These are phyloP conservation scores for Backusella luteola DNA, from an alignment of 192 early-diverging fungal genomes.

Conservation along the genomic window DNA sequence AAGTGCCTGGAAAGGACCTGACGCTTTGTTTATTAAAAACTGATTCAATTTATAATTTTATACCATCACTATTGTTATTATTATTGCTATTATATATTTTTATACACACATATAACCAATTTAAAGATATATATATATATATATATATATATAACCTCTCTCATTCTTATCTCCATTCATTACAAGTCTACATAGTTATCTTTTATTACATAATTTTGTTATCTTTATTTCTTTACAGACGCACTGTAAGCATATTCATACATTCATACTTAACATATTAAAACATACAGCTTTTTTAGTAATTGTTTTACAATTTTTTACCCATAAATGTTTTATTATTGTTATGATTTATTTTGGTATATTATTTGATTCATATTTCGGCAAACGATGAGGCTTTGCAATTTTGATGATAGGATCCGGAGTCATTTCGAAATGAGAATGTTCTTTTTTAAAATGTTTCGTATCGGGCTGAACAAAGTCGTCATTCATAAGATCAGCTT, in stretches of 20 bases:
- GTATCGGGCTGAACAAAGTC: neutral
- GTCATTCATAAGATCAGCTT: too few relatives aligned
- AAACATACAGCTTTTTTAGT: neutral
- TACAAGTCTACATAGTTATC: neutral
- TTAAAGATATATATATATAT: neutral
- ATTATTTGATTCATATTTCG: neutral
- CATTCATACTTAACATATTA: neutral
- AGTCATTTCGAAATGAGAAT: neutral
- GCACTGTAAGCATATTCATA: neutral
- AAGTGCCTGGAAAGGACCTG: constrained; percentile 53
- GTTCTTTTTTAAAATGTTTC: neutral
- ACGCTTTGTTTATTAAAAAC: constrained; percentile 19
- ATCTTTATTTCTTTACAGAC: neutral
- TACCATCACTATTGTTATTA: neutral
- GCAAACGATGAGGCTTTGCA: neutral
- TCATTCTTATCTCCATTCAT: neutral
- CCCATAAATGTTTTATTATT: neutral
- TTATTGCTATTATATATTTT: neutral
- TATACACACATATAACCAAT: neutral
- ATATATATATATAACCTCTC: neutral
- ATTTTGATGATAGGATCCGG: neutral
- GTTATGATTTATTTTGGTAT: neutral
- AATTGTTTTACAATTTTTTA: neutral
- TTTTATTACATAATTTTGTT: neutral
- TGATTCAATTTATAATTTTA: neutral